Conservation (phyloP, 2,329 filamentous ascomycete species). For the Rhytidhysteron rufulum region DNA sequence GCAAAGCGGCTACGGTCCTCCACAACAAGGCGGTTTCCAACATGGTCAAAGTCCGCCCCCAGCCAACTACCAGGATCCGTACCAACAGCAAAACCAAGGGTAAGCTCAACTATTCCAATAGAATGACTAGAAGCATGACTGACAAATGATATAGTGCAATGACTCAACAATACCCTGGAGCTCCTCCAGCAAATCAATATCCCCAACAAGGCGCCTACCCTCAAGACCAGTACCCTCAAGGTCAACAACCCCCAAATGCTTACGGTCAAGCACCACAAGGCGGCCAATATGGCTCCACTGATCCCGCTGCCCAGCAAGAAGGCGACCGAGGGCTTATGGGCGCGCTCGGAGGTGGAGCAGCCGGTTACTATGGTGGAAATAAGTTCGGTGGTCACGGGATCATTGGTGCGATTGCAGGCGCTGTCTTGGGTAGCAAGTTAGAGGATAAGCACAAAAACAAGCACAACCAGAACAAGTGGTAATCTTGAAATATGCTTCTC, state of each 20-base stretch:
- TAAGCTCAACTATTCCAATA: conserved; percentile 12
- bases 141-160: conserved; percentile 24
- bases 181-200: conserved; percentile 32
- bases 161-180: conserved; percentile 26
- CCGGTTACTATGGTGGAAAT: conserved; percentile 54
- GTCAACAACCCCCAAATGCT: conserved; percentile 13
- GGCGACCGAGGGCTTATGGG: conserved; percentile 57
- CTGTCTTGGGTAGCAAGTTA: conserved; percentile 52
- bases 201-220: conserved; percentile 40
- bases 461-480: too few species aligned
- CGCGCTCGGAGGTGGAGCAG: conserved; percentile 53
- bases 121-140: conserved; percentile 12
- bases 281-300: conserved; percentile 39
- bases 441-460: conserved; percentile 52
- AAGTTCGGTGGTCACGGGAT: conserved; percentile 55
- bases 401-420: conserved; percentile 56
- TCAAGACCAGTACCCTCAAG: conserved; percentile 34
- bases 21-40: conserved; percentile 48
- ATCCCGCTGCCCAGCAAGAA: conserved; percentile 45
- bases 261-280: conserved; percentile 36
- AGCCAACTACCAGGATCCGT: conserved; percentile 25
- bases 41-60: conserved; percentile 35
- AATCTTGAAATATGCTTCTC: too few species aligned
- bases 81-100: conserved; percentile 29
- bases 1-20: conserved; percentile 43